Percentiles rank a stretch among this genome's conserved stretches.
These are phyloP conservation scores for Xylaria sp. DNA, from an alignment of 2,329 filamentous ascomycete species.

Conservation along the genomic window DNA sequence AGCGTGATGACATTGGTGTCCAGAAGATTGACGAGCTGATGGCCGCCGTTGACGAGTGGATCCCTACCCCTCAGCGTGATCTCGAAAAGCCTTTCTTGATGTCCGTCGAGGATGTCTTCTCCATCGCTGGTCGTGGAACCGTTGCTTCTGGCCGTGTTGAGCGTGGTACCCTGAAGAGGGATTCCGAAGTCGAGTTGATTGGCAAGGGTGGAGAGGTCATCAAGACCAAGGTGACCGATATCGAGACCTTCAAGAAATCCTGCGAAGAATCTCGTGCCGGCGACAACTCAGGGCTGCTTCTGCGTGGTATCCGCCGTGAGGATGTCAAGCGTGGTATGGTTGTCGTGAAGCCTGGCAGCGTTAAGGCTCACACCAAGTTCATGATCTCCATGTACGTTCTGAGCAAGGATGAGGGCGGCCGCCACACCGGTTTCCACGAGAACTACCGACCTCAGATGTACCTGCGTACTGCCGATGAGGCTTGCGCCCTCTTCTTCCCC, in stretches of 20 bases:
- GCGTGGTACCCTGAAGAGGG: conserved; percentile 92
- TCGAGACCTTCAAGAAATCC: conserved; percentile 99
- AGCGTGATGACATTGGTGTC: conserved; percentile 85
- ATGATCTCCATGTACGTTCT: conserved; percentile 96
- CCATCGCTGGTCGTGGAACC: conserved; percentile 91
- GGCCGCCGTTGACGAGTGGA: conserved; percentile 91
- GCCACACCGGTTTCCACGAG: conserved; percentile 92
- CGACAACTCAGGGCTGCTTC: conserved; percentile 96
- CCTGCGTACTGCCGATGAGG: conserved; percentile 89
- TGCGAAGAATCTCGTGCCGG: conserved; percentile 96
- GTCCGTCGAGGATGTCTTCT: conserved; percentile 95
- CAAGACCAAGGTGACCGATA: conserved; percentile 99
- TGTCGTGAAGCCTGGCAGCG: conserved; percentile 80
- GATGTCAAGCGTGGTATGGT: conserved; percentile 97
- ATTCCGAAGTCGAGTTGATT: conserved; percentile 92
- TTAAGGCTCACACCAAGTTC: conserved; percentile 92
- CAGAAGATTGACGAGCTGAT: conserved; percentile 92
- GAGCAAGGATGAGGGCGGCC: conserved; percentile 96
- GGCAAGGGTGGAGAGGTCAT: conserved; percentile 84
- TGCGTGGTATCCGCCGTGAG: conserved; percentile 95
- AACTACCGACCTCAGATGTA: conserved; percentile 98
- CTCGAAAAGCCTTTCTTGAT: conserved; percentile 99
- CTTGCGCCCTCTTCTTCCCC: conserved; percentile 83
- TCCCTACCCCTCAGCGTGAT: conserved; percentile 92
- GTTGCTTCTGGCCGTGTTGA: conserved; percentile 97